Evolutionary conservation across 164 flowering plant genomes (phyloP).

Genomic region (Dillenia turbinata): DNA sequence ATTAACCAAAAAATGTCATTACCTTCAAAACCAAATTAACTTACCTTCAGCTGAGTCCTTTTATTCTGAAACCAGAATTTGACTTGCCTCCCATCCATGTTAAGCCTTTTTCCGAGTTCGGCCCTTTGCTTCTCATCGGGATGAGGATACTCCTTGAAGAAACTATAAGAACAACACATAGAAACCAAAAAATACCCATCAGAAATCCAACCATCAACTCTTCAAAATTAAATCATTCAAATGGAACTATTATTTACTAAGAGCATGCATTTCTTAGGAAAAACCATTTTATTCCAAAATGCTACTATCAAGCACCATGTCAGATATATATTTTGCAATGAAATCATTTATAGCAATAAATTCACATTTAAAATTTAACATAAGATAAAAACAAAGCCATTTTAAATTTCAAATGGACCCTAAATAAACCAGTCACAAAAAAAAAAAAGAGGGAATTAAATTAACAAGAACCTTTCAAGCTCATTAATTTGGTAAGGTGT

Average conservation of each 20-base stretch:
- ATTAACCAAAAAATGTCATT: too few relatives aligned
- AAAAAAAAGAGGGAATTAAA: background rate
- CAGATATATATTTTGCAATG: too few relatives aligned
- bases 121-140: constrained; percentile 59
- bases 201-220: background rate
- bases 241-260: too few relatives aligned
- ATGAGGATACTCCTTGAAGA: constrained; percentile 57
- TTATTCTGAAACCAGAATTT: constrained; percentile 75
- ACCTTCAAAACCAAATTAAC: background rate
- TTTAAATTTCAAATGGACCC: too few relatives aligned
- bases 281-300: too few relatives aligned
- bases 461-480: constrained; percentile 42
- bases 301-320: too few relatives aligned
- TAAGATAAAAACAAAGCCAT: too few relatives aligned
- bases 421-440: background rate
- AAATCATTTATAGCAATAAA: too few relatives aligned
- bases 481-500: constrained; percentile 56
- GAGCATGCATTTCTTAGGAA: too few relatives aligned
- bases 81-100: constrained; percentile 48
- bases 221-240: too few relatives aligned
- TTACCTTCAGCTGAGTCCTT: constrained; percentile 72
- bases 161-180: constrained; percentile 21
- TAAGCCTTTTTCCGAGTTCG: constrained; percentile 42
- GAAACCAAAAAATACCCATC: background rate
- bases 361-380: too few relatives aligned